A percentile compares a stretch with the other conserved stretches of the same genome.
These are phyloP conservation scores for Russula earlei DNA, from an alignment of 768 basidiomycete genomes.

Conservation along the genomic window DNA sequence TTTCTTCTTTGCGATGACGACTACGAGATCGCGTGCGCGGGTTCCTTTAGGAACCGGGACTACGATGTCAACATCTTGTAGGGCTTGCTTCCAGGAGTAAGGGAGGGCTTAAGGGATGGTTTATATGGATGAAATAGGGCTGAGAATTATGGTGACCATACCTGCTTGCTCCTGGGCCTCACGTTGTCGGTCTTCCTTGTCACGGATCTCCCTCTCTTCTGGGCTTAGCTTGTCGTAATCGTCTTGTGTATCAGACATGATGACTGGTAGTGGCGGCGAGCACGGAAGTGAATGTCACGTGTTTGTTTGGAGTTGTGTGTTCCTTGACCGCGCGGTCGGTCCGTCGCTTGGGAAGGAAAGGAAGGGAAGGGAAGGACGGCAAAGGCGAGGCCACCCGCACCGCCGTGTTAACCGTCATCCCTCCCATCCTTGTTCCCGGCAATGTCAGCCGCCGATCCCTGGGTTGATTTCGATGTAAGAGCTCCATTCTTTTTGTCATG, in stretches of 20 bases:
- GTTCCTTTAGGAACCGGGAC: constrained; percentile 86
- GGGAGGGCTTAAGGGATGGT: constrained; percentile 56
- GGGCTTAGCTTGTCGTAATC: constrained; percentile 70
- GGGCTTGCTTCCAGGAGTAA: constrained; percentile 85
- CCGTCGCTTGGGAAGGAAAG: too few relatives aligned
- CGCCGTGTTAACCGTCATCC: neutral
- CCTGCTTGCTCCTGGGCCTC: constrained; percentile 81
- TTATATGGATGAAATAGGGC: constrained; percentile 18
- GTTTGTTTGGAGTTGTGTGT: constrained; percentile 31
- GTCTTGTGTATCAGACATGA: constrained; percentile 25
- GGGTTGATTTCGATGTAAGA: constrained; percentile 69
- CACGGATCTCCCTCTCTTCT: constrained; percentile 66
- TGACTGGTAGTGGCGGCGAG: neutral
- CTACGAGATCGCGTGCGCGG: constrained; percentile 60
- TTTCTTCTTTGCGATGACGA: constrained; percentile 73
- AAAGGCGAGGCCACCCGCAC: neutral
- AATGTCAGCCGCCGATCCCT: constrained; percentile 56
- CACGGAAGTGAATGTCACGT: constrained; percentile 1
- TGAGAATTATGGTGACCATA: constrained; percentile 32
- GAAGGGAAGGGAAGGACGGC: too few relatives aligned
- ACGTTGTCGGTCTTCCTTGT: constrained; percentile 55
- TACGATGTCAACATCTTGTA: constrained; percentile 76
- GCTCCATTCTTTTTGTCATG: neutral
- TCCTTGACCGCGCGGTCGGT: too few relatives aligned
- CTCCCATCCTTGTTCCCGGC: neutral